A percentile compares a stretch with the other conserved stretches of the same genome.
phyloP scores from a whole-genome alignment of 2,329 filamentous ascomycete genomes.

The Hortaea werneckii region DNA sequence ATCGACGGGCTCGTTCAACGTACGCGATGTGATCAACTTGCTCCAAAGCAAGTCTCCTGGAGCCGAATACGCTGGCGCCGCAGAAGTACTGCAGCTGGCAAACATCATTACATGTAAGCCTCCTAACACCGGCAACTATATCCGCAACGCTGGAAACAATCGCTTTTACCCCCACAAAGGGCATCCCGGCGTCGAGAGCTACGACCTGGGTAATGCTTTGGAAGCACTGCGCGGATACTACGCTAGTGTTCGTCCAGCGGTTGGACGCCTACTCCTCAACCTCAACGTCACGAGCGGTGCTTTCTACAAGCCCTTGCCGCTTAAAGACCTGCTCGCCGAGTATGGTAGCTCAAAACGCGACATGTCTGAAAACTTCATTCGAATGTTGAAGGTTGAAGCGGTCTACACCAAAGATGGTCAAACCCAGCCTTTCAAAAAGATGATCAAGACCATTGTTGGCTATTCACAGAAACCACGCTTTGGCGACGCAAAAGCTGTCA shows the following conservation, averaged over 20 bases:
- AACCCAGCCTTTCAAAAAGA: constrained; percentile 12
- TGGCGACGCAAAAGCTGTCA: constrained; percentile 38
- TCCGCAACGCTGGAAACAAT: constrained; percentile 43
- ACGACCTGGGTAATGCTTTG: constrained; percentile 41
- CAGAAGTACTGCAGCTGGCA: constrained; percentile 45
- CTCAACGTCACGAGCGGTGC: constrained; percentile 52
- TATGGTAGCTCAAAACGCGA: constrained; percentile 16
- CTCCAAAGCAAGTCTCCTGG: constrained; percentile 26
- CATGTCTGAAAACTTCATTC: constrained; percentile 17
- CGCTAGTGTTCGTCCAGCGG: constrained; percentile 49
- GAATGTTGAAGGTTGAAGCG: constrained; percentile 20
- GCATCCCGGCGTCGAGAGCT: constrained; percentile 22
- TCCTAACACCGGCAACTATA: constrained; percentile 31
- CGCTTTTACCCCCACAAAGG: constrained; percentile 39
- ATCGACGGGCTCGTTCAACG: constrained; percentile 25
- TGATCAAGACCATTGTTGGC: constrained; percentile 37
- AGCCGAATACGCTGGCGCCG: constrained; percentile 33
- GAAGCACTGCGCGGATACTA: constrained; percentile 52
- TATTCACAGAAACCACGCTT: constrained; percentile 30
- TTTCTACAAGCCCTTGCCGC: constrained; percentile 39
- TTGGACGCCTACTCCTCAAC: constrained; percentile 50
- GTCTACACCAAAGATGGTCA: constrained; percentile 16
- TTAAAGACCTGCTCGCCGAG: constrained; percentile 25
- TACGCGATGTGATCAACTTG: constrained; percentile 36
- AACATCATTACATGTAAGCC: constrained; percentile 47